phyloP scores from a whole-genome alignment of 2,329 filamentous ascomycete species.

The Colletotrichum chlorophyti region DNA sequence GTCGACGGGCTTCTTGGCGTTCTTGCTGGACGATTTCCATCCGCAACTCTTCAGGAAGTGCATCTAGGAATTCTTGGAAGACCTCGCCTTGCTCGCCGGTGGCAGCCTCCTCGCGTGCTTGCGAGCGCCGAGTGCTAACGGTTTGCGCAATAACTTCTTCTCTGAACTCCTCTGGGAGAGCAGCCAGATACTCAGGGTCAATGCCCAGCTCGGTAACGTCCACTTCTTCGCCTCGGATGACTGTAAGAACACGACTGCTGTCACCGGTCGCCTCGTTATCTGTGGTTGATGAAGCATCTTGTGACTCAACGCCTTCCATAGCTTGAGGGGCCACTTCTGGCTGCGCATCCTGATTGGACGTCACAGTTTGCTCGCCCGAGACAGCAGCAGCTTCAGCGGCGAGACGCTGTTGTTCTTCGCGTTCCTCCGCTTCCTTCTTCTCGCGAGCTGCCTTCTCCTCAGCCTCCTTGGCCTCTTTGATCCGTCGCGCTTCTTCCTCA shows the following conservation, averaged over 20 bases:
- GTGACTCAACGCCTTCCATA: constrained; percentile 81
- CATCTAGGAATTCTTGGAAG: constrained; percentile 92
- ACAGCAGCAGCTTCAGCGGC: constrained; percentile 62
- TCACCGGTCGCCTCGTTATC: constrained; percentile 38
- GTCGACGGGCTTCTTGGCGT: constrained; percentile 83
- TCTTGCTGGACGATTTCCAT: constrained; percentile 92
- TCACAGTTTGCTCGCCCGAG: constrained; percentile 39
- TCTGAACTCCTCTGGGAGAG: constrained; percentile 94
- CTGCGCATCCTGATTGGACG: constrained; percentile 31
- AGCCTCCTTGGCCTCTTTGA: constrained; percentile 74
- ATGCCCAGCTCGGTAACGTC: constrained; percentile 96
- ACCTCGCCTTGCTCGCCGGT: constrained; percentile 83
- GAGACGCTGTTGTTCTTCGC: constrained; percentile 65
- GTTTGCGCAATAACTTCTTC: constrained; percentile 96
- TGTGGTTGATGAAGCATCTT: constrained; percentile 41
- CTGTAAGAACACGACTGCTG: constrained; percentile 73
- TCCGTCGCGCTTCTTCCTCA: constrained; percentile 70
- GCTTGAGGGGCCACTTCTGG: constrained; percentile 47
- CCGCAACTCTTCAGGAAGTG: constrained; percentile 87
- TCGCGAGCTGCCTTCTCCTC: constrained; percentile 71
- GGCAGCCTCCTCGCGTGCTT: constrained; percentile 72
- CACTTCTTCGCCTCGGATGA: constrained; percentile 83
- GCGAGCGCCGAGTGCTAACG: constrained; percentile 80
- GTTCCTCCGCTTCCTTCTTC: constrained; percentile 74
- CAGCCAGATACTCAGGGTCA: constrained; percentile 91